phyloP scores from a whole-genome alignment of 345 rosid species.

The Aquilaria sinensis region DNA sequence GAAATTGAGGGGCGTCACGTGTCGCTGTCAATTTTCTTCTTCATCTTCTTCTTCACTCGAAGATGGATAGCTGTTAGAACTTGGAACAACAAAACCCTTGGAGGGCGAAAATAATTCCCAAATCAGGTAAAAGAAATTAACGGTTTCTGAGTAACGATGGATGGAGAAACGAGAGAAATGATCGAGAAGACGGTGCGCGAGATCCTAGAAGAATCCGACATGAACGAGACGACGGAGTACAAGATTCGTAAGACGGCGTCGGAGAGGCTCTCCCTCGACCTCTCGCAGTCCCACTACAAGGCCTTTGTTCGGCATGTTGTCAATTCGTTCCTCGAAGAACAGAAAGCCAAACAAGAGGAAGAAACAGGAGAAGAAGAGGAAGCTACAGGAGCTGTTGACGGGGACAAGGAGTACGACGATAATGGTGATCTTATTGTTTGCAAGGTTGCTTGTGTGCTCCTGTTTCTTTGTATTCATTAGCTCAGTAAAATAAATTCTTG shows the following conservation, averaged over 20 bases:
- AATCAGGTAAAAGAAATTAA: background rate
- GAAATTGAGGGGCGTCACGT: too few species aligned
- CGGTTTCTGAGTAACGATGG: constrained; percentile 26
- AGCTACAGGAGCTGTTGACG: background rate
- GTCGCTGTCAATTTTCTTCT: too few species aligned
- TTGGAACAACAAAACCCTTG: too few species aligned
- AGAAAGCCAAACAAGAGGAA: constrained; percentile 24
- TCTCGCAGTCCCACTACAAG: constrained; percentile 57
- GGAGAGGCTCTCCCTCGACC: constrained; percentile 55
- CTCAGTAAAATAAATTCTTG: background rate
- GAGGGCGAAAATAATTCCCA: background rate
- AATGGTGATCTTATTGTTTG: constrained; percentile 81
- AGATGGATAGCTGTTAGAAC: too few species aligned
- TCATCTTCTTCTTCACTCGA: too few species aligned
- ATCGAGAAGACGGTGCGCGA: constrained; percentile 52
- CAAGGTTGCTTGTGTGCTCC: constrained; percentile 30
- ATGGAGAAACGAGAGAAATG: constrained; percentile 35
- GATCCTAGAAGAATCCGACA: constrained; percentile 65
- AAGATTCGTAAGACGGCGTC: constrained; percentile 73
- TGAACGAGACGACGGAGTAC: constrained; percentile 61
- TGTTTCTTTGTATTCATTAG: background rate
- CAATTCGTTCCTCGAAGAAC: constrained; percentile 56
- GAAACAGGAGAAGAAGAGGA: constrained; percentile 10
- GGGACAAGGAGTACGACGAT: constrained; percentile 51
- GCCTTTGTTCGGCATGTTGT: constrained; percentile 54